Evolutionary conservation across 768 basidiomycete species (phyloP).

Genomic region (Astraeus odoratus): DNA sequence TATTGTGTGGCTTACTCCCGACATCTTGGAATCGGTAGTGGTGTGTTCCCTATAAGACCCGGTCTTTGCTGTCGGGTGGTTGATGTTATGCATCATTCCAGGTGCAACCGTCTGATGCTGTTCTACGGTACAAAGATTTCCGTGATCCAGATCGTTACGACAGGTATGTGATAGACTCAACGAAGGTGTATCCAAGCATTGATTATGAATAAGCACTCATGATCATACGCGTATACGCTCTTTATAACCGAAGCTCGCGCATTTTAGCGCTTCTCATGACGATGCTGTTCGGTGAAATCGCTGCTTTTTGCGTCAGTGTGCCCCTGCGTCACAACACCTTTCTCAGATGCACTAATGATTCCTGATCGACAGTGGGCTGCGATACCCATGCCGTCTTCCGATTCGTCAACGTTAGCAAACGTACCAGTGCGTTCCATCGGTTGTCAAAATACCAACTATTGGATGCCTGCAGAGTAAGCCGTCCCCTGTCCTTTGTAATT

Average conservation of each 20-base stretch:
- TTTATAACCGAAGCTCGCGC: neutral
- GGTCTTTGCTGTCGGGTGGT: neutral
- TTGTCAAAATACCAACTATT: too few species aligned
- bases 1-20: too few species aligned
- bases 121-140: too few species aligned
- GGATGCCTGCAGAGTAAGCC: too few species aligned
- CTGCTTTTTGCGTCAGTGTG: neutral
- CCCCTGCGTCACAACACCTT: too few species aligned
- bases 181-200: neutral
- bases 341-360: too few species aligned
- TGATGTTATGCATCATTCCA: neutral
- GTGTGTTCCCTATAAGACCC: neutral
- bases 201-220: neutral
- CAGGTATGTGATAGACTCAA: neutral
- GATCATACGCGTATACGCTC: conserved; percentile 1
- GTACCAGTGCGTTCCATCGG: too few species aligned
- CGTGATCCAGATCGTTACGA: neutral
- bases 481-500: too few species aligned
- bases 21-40: neutral
- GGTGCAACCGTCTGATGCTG: neutral
- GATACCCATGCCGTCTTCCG: too few species aligned
- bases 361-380: too few species aligned
- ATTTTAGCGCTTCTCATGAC: neutral
- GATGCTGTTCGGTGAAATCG: neutral
- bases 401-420: too few species aligned